These are phyloP conservation scores for Babesia sp. DNA, from an alignment of 169 alveolate species.

Conservation along the genomic window DNA sequence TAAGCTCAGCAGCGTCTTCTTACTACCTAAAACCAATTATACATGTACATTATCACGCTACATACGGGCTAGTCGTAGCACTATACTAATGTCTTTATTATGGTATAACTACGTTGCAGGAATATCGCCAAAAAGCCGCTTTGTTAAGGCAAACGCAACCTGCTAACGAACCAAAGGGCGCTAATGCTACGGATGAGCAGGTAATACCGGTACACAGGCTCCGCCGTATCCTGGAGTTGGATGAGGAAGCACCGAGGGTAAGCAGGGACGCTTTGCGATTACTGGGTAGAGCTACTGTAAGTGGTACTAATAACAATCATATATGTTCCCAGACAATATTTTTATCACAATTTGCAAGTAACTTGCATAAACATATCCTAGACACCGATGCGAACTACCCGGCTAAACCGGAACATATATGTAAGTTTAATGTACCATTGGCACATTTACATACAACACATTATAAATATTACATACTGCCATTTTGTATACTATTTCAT, in stretches of 20 bases:
- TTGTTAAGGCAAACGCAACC: conserved; percentile 1
- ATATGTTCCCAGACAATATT: conserved; percentile 19
- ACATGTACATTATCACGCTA: too few relatives aligned
- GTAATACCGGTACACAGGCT: conserved; percentile 28
- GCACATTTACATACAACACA: too few relatives aligned
- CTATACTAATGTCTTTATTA: too few relatives aligned
- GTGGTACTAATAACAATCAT: background rate
- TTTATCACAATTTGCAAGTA: conserved; percentile 30
- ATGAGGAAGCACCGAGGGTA: conserved; percentile 46
- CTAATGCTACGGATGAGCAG: background rate
- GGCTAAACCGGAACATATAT: conserved; percentile 43
- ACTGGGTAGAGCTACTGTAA: conserved; percentile 44
- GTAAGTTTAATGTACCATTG: too few relatives aligned
- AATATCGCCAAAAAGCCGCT: conserved; percentile 32
- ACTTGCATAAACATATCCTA: conserved; percentile 49
- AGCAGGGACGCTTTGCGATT: conserved; percentile 41
- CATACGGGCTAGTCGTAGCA: too few relatives aligned
- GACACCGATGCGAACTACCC: conserved; percentile 47
- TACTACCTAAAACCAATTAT: too few relatives aligned
- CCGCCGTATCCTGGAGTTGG: conserved; percentile 38
- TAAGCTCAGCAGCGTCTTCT: too few relatives aligned
- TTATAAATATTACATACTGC: too few relatives aligned
- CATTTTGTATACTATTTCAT: too few relatives aligned
- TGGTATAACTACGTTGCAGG: background rate
- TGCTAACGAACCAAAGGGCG: background rate